Base-by-base conservation (phyloP, 345 rosid genomes). In the Draba incana region DNA sequence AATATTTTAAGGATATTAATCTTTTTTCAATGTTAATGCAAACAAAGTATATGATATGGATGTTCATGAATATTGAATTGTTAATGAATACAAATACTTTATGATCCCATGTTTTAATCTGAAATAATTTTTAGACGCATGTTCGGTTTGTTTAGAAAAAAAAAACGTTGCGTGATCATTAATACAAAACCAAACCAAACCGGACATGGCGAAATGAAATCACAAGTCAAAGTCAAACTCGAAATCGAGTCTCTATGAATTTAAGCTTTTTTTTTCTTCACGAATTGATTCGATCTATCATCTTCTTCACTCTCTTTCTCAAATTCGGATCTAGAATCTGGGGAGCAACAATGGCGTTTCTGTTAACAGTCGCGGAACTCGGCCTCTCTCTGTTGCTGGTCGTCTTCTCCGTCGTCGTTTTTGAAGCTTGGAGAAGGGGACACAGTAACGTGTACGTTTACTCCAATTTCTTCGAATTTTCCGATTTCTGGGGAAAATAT, bases 381-480 rank as follows among this genome's bases (percentile, higher is more conserved):
- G 23, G 79, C 31, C 70, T 81, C 44, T 71, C 69, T 24, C 16
- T 82, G n/a, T 3, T 77, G 13, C 5, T 76, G 31, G 20, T 82
- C 12, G 10, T 75, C 25, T 58, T 75, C 9, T 78, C 79, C 30
- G 79, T 76, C 12, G 75, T 90, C 54, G 43, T 81, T 25, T 43
- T 84, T 10, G 90, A 86, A 83, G 83, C 93, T 56, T 84, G 84
- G 79, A 66, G 82, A 31, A 79, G 98, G 78, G 77, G 90, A 65
- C 74, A 79, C 69, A 87, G 84, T 62, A 80, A 84, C 84, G 41
- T 76, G 94, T 93, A 79, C 66, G 59, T 27, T 43, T 43, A 39
- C 57, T 45, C 37, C 37, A 33, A 6, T 6, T 54, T 62, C 42
- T 23, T 46, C 42, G 48, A 57, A 35, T 56, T 28, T 43, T 44